A percentile compares a stretch with the other conserved stretches of the same genome.
Evolutionary conservation across 1,284 basidiomycete species (phyloP).

Genomic region (Sporisorium exsertum): DNA sequence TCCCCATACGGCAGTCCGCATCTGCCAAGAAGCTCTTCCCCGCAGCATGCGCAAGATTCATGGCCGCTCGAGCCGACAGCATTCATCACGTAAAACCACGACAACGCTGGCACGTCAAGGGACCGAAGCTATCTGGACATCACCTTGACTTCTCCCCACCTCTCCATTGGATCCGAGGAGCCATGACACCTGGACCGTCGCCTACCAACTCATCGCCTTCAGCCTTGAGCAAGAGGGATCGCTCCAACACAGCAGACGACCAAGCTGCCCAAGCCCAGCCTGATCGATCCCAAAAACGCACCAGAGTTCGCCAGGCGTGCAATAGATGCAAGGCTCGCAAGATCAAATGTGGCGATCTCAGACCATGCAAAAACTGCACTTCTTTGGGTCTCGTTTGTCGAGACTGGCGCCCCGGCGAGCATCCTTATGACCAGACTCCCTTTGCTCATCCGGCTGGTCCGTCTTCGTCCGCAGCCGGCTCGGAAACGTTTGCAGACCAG

Average conservation of each 20-base stretch:
- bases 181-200: constrained; percentile 35
- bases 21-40: neutral
- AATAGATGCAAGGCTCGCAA: constrained; percentile 56
- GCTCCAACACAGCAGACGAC: constrained; percentile 30
- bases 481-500: constrained; percentile 7
- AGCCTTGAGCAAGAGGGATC: constrained; percentile 29
- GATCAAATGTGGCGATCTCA: constrained; percentile 51
- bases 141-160: neutral
- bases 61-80: neutral
- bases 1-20: neutral
- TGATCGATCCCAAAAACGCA: constrained; percentile 37
- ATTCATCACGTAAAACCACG: neutral
- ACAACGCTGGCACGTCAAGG: neutral
- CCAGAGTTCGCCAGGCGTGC: constrained; percentile 49
- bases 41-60: neutral
- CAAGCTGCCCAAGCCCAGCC: constrained; percentile 5
- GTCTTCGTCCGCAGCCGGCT: constrained; percentile 3
- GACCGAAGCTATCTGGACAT: neutral
- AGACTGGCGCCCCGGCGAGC: constrained; percentile 53
- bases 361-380: constrained; percentile 54
- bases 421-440: constrained; percentile 17
- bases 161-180: neutral
- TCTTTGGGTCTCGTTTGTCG: constrained; percentile 41
- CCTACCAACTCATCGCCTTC: constrained; percentile 30
- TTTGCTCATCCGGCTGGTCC: constrained; percentile 33